These are phyloP conservation scores for Kwoniella bestiolae DNA, from an alignment of 768 basidiomycete species.

Conservation along the genomic window DNA sequence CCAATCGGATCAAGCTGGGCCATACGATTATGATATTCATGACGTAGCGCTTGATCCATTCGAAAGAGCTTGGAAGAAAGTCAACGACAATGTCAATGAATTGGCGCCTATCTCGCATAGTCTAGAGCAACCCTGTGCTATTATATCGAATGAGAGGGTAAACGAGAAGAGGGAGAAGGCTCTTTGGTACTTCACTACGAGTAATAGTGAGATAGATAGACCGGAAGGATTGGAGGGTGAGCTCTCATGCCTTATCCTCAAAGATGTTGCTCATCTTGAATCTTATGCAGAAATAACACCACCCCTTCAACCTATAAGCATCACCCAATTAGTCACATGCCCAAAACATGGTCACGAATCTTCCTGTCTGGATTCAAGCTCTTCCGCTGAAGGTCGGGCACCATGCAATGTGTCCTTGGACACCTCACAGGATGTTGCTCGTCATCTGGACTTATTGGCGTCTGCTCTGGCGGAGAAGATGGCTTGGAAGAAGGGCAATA, in stretches of 20 bases:
- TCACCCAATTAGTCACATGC: conserved; percentile 13
- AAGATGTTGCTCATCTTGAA: background rate
- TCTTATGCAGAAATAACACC: conserved; percentile 12
- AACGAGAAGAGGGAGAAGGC: background rate
- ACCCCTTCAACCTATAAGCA: conserved; percentile 1
- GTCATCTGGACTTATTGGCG: conserved; percentile 15
- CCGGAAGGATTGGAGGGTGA: conserved; percentile 16
- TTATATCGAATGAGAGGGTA: background rate
- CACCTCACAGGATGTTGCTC: background rate
- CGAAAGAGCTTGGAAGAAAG: conserved; percentile 27
- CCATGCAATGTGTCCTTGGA: conserved; percentile 17
- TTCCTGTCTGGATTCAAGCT: conserved; percentile 13
- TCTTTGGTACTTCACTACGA: conserved; percentile 2
- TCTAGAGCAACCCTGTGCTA: background rate
- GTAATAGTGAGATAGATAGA: background rate
- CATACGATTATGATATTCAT: background rate
- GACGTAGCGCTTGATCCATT: conserved; percentile 15
- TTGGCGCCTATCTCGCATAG: background rate
- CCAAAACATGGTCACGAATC: conserved; percentile 21
- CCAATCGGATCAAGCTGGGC: background rate
- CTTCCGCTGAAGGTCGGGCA: background rate
- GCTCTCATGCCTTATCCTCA: background rate
- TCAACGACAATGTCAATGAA: conserved; percentile 17
- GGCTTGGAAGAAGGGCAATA: conserved; percentile 26
- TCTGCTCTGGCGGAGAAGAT: conserved; percentile 33